Base-by-base conservation (phyloP, 2,329 filamentous ascomycete species). In the Aspergillus aculeatus region DNA sequence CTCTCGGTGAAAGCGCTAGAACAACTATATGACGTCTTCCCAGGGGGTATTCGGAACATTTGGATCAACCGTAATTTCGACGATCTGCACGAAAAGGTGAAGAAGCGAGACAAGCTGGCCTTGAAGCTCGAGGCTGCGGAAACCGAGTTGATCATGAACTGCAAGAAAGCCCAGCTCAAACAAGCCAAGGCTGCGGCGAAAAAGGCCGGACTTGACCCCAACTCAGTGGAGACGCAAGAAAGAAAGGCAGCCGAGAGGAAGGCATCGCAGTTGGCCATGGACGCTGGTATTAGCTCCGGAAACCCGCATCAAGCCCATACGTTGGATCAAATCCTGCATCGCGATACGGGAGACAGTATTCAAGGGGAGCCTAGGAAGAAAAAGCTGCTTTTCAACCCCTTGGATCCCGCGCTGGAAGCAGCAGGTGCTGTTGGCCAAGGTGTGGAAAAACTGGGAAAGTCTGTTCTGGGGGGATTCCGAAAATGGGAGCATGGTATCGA, bases 61-160 rank as follows among this genome's bases (percentile, higher is more conserved):
- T 99, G 94, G 93, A 88, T 99, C 68, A 99, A 97, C 61, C 86
- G 94, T 62, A 91, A 99, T 71, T 89, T 92, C 66, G 91, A 93
- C 48, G 84, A 88, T 9, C 83, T 99, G 11, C 84, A 91, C 50
- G 89, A 93, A 62, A 98, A 98, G 73, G 89, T 98, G 50, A 84
- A 90, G 52, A 80, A 86, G 64, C 85, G 95, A 49, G 86, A 92
- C 62, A 78, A 83, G 9, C 79, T 96, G 14, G 92, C 94, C 50
- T 74, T 82, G 47, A 80, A 82, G 58, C 84, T 99, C 0, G 95
- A 99, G 71, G 77, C 77, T 9, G 94, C 94, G 1, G 89, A 98
- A 75, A 97, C 92, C 0, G 86, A 91, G 23, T 80, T 99, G 47
- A 90, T 99, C 66, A 88, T 87, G 60, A 82, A 82, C 50, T 93